Percentiles rank a stretch among this genome's conserved stretches.
These are phyloP conservation scores for Theileria orientalis DNA, from an alignment of 169 alveolate genomes.

Conservation along the genomic window DNA sequence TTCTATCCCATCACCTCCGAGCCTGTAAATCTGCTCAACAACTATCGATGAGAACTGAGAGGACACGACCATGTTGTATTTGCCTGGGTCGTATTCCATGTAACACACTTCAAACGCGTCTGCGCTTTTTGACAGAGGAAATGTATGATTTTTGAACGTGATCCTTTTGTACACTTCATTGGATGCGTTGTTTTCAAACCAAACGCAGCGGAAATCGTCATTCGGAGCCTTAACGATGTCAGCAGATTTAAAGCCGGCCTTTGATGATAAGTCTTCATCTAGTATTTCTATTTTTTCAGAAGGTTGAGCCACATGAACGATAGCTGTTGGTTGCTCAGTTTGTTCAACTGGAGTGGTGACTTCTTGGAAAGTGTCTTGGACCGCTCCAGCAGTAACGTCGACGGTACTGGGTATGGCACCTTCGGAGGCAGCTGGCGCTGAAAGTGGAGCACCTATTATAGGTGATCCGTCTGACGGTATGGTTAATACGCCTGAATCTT, in stretches of 20 bases:
- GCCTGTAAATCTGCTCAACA: constrained; percentile 39
- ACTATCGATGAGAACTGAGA: constrained; percentile 12
- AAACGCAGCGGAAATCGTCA: neutral
- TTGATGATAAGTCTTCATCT: neutral
- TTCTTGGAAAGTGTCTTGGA: no score
- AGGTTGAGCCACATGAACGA: neutral
- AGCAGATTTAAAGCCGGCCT: neutral
- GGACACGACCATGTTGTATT: constrained; percentile 1
- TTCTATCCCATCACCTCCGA: neutral
- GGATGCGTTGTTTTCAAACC: constrained; percentile 8
- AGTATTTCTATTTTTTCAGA: neutral
- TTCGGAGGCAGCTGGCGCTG: no score
- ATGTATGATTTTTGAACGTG: constrained; percentile 9
- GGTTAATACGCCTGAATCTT: no score
- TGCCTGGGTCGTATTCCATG: neutral
- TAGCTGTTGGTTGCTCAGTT: neutral
- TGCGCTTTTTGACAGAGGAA: constrained; percentile 15
- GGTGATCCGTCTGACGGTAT: no score
- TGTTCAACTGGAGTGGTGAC: no score
- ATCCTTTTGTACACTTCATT: constrained; percentile 19
- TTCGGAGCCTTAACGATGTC: neutral
- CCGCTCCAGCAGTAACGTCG: no score
- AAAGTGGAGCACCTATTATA: no score
- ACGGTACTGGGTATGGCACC: no score
- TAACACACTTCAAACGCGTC: constrained; percentile 33